Base-by-base conservation (phyloP, 2,329 filamentous ascomycete species). In the Alternaria arborescens region DNA sequence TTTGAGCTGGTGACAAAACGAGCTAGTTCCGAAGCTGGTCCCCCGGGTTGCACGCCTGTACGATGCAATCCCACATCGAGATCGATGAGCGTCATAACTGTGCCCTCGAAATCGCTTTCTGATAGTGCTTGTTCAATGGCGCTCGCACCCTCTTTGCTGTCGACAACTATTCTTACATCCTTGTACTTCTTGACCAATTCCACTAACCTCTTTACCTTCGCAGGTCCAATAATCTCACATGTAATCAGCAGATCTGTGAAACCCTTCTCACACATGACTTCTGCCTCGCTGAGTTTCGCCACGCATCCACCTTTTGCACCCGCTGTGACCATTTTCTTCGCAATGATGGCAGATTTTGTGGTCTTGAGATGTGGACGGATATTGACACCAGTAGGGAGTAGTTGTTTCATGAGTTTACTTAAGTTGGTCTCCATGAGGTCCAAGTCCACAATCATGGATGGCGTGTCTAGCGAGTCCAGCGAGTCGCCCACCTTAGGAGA, bases 401-500 rank as follows among this genome's bases (percentile, higher is more conserved):
- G 80, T 8, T 72, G 75, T 12, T 69, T 67, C 71, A 85, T 80
- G 11, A 86, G 77, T 34, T 81, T 83, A 11, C 75, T 62, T 63
- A 86, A 82, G 70, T 86, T 86, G 64, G 73, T 64, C 59, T 86
- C 83, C 82, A 85, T 84, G 4, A 83, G 71, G 57, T 83, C 79
- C 10, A 86, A 79, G 52, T 86, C 81, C 46, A 85, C 84, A 44
- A 86, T 80, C 83, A 86, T 86, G 53, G 83, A 85, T 1, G 84
- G 85, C 0, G 85, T 86, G 67, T 86, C 85, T 43, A 86, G 82
- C 58, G 69, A 70, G 4, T 75, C 72, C 67, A 85, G 61, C 12
- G 61, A 60, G 62, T 83, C 80, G 55, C 83, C 83, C 46, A 82
- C 64, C 62, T 79, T 72, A 11, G 82, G 82, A 34, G 69, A 48